Conservation (phyloP, 306 rosid genomes). For the Rosa chinensis region DNA sequence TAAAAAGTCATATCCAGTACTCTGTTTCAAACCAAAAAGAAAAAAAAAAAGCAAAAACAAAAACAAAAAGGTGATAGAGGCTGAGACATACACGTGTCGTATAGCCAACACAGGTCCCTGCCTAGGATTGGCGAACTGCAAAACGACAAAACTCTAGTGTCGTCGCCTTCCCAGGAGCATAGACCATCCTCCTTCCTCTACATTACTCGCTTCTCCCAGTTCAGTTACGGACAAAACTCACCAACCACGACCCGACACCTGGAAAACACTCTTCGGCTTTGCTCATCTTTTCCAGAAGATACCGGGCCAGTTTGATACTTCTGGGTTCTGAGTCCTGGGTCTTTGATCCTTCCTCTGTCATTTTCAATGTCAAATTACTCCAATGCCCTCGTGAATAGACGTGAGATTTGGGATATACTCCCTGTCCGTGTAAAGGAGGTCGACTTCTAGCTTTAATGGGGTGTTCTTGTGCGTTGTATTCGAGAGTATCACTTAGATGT, state of each 20-base stretch:
- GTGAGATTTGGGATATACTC: background rate
- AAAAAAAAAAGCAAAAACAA: no score
- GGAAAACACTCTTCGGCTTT: background rate
- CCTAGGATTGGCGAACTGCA: background rate
- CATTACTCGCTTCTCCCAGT: background rate
- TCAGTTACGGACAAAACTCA: background rate
- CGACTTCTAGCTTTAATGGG: background rate
- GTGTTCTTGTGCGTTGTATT: background rate
- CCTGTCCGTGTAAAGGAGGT: background rate
- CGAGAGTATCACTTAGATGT: no score
- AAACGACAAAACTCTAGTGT: constrained; percentile 1
- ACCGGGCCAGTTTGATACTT: constrained; percentile 3
- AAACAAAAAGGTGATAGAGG: background rate
- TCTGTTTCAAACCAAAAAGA: background rate
- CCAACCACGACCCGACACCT: background rate
- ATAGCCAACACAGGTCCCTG: background rate
- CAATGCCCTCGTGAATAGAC: background rate
- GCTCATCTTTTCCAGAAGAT: background rate
- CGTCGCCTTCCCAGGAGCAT: background rate
- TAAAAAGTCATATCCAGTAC: background rate
- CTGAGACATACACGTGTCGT: background rate
- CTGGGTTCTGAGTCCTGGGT: background rate
- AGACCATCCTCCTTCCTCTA: background rate
- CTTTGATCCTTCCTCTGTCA: background rate
- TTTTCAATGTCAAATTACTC: background rate